Percentiles rank a stretch among this genome's conserved stretches.
phyloP scores from a whole-genome alignment of 2,329 filamentous ascomycete species.

The Cryoendolithus antarcticus region DNA sequence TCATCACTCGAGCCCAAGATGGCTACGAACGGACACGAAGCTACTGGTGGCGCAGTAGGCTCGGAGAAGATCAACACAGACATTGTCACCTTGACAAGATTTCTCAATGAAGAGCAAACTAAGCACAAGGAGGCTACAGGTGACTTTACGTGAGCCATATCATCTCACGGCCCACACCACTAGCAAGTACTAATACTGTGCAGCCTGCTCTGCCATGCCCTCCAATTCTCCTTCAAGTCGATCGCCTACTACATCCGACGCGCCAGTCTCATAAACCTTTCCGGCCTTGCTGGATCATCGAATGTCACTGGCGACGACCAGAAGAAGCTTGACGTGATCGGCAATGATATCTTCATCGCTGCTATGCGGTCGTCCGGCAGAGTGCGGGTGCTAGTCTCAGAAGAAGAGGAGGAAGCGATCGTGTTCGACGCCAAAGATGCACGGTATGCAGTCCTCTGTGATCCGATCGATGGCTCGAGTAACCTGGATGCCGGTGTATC shows the following conservation, averaged over 20 bases:
- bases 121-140: slow-evolving; percentile 92
- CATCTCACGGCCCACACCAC: neutral
- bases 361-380: slow-evolving; percentile 89
- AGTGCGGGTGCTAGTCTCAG: slow-evolving; percentile 86
- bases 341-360: slow-evolving; percentile 93
- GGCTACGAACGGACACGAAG: slow-evolving; percentile 24
- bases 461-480: slow-evolving; percentile 94
- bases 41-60: slow-evolving; percentile 38
- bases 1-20: slow-evolving; percentile 14
- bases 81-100: slow-evolving; percentile 89
- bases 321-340: slow-evolving; percentile 99
- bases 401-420: slow-evolving; percentile 91
- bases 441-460: slow-evolving; percentile 89
- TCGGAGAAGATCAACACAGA: slow-evolving; percentile 83
- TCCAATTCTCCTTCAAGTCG: slow-evolving; percentile 99
- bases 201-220: slow-evolving; percentile 88
- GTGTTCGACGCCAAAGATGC: slow-evolving; percentile 65
- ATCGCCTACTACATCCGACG: slow-evolving; percentile 99
- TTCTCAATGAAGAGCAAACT: slow-evolving; percentile 87
- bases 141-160: slow-evolving; percentile 76
- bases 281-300: slow-evolving; percentile 83
- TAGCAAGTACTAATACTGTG: slow-evolving; percentile 8
- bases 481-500: slow-evolving; percentile 97
- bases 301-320: slow-evolving; percentile 96
- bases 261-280: slow-evolving; percentile 77